Base-by-base conservation (phyloP, 2,329 filamentous ascomycete species). In the Phialophora expanda region DNA sequence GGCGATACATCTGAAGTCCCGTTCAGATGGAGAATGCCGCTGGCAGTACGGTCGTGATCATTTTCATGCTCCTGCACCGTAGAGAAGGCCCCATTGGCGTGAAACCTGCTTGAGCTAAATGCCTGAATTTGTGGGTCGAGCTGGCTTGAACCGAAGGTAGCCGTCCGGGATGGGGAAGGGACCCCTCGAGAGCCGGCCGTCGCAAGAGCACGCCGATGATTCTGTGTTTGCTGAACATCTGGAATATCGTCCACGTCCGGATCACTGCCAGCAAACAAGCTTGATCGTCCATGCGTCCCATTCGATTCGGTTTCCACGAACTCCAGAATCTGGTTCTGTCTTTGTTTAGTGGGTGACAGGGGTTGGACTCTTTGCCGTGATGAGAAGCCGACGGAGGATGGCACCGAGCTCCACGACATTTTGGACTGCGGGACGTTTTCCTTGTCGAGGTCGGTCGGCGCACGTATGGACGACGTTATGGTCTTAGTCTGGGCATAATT, bases 171-270 rank as follows among this genome's bases (percentile, higher is more conserved):
- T 24, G 66, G 62, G 48, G 68, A 68, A 50, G 59, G 55, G 8
- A 61, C 26, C 20, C 50, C 60, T n/a, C 68, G 66, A 30, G 62
- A 28, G 30, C 32, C 60, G 32, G 48, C 48, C 17, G 48, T 38
- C 12, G 44, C 61, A 28, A 63, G 30, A 24, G 61, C 34, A 57
- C 69, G 58, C 57, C 65, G 55, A 64, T 73, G 66, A 67, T 73
- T 65, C 70, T 69, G 58, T 66, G 65, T 17, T 22, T 54, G 58
- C 11, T 61, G 57, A 26, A 17, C 30, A 28, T 56, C 34, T 8
- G 59, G 44, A 32, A 46, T 46, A 7, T 66, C 67, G 24, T 70
- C 68, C 11, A 68, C 57, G 50, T 70, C 68, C 4, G 68, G 68
- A 20, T 64, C 64, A 46, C 68, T 70, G 14, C 66, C 68, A 12